Evolutionary conservation across 129 eudicot species (phyloP).

Genomic region (Arctium lappa): DNA sequence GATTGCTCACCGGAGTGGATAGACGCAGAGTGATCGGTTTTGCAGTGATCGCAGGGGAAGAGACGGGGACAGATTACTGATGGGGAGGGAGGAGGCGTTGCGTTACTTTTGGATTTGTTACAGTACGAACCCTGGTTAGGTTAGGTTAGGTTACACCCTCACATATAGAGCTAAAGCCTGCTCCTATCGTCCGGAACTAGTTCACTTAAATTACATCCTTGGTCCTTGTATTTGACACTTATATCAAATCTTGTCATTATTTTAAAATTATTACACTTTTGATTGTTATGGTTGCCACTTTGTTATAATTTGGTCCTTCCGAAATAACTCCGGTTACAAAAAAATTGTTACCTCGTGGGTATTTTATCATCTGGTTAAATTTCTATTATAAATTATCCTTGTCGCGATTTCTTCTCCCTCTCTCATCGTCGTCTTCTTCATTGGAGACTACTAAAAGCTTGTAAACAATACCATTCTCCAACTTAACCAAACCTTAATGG

Average conservation of each 20-base stretch:
- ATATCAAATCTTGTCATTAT: neutral
- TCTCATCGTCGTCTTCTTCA: neutral
- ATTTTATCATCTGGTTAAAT: neutral
- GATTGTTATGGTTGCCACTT: neutral
- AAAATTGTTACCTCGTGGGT: neutral
- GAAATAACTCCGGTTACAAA: too few species aligned
- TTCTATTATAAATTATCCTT: too few species aligned
- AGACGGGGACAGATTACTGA: neutral
- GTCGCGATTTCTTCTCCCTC: neutral
- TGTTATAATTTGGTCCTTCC: neutral
- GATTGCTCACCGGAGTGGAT: slow-evolving; percentile 19
- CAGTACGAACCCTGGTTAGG: slow-evolving; percentile 13
- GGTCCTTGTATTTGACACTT: neutral
- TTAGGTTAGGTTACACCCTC: slow-evolving; percentile 6
- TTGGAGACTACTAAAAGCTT: slow-evolving; percentile 40
- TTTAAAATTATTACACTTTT: neutral
- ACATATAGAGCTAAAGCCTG: neutral
- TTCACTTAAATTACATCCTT: neutral
- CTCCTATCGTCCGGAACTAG: neutral
- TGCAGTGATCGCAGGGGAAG: slow-evolving; percentile 8
- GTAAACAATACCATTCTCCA: slow-evolving; percentile 40
- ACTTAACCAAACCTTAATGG: slow-evolving; percentile 42
- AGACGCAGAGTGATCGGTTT: slow-evolving; percentile 9
- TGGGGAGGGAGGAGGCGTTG: neutral
- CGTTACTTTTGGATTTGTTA: neutral